Conservation (phyloP, 805 yeast genomes). For the Cyberlindnera mycetangii region DNA sequence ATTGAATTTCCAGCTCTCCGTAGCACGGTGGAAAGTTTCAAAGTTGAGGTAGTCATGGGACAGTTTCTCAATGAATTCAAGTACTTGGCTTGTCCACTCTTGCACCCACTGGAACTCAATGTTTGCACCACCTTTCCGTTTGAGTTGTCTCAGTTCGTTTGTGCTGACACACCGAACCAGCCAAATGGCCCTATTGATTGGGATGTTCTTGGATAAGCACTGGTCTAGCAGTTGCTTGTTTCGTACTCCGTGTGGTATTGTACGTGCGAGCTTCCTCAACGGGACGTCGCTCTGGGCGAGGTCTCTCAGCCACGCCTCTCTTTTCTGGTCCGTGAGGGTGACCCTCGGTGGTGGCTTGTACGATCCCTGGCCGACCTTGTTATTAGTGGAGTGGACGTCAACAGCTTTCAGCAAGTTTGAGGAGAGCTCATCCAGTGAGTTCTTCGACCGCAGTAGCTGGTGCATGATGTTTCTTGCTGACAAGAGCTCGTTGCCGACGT, state of each 20-base stretch:
- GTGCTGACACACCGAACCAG: slow-evolving; percentile 82
- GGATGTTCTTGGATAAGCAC: slow-evolving; percentile 63
- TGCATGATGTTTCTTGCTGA: slow-evolving; percentile 61
- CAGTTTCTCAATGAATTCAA: slow-evolving; percentile 47
- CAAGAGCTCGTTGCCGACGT: slow-evolving; percentile 63
- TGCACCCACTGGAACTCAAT: slow-evolving; percentile 65
- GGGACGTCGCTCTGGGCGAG: slow-evolving; percentile 68
- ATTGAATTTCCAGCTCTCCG: slow-evolving; percentile 48
- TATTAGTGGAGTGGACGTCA: slow-evolving; percentile 42
- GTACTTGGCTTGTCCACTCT: slow-evolving; percentile 89
- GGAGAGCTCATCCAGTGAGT: slow-evolving; percentile 47
- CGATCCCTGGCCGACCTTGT: slow-evolving; percentile 45
- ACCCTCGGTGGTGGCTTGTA: slow-evolving; percentile 87
- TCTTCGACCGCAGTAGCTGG: slow-evolving; percentile 23
- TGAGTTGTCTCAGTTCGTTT: slow-evolving; percentile 63
- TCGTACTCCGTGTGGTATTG: slow-evolving; percentile 88
- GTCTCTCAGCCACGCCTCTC: slow-evolving; percentile 83
- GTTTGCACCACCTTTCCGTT: slow-evolving; percentile 42
- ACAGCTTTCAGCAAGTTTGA: slow-evolving; percentile 46
- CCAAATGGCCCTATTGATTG: slow-evolving; percentile 86
- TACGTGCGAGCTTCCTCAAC: slow-evolving; percentile 62
- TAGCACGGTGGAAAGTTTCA: slow-evolving; percentile 26
- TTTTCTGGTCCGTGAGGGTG: slow-evolving; percentile 81
- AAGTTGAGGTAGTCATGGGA: slow-evolving; percentile 34
- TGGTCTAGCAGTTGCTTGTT: slow-evolving; percentile 72